Conservation (phyloP, 2,329 filamentous ascomycete species). For the Lachnellula arida region DNA sequence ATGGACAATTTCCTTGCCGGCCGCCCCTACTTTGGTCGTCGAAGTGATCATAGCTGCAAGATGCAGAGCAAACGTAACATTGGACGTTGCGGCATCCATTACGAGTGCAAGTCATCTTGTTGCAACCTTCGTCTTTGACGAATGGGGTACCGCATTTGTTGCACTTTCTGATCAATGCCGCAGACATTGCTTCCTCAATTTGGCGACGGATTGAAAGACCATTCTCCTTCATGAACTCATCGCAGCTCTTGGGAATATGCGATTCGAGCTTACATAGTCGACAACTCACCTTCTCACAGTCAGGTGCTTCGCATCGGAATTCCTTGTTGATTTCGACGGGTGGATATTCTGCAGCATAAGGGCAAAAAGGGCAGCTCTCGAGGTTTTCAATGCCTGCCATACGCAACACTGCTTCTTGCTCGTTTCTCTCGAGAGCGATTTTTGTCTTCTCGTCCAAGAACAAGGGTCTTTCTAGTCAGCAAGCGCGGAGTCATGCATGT, state of each 20-base stretch:
- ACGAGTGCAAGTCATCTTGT: constrained; percentile 73
- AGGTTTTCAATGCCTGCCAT: constrained; percentile 67
- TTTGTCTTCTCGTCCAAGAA: constrained; percentile 52
- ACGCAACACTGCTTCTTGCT: constrained; percentile 66
- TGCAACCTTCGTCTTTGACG: constrained; percentile 75
- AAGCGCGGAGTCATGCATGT: neutral
- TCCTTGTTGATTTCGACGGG: constrained; percentile 64
- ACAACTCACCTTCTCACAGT: constrained; percentile 61
- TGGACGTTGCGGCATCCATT: constrained; percentile 47
- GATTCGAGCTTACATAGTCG: constrained; percentile 63
- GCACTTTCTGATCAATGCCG: constrained; percentile 71
- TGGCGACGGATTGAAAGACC: constrained; percentile 57
- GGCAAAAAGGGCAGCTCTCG: constrained; percentile 75
- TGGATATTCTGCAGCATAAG: constrained; percentile 70
- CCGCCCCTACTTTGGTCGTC: constrained; percentile 46
- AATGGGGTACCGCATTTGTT: constrained; percentile 62
- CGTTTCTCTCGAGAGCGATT: constrained; percentile 62
- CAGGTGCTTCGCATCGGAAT: constrained; percentile 64
- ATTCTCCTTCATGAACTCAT: constrained; percentile 57
- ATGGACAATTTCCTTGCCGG: constrained; percentile 53
- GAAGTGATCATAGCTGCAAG: constrained; percentile 66
- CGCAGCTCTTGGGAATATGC: constrained; percentile 69
- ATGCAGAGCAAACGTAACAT: constrained; percentile 69
- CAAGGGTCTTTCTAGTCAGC: constrained; percentile 20
- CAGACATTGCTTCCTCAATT: constrained; percentile 82